Base-by-base conservation (phyloP, 2,329 filamentous ascomycete species). In the Eutypa lata region DNA sequence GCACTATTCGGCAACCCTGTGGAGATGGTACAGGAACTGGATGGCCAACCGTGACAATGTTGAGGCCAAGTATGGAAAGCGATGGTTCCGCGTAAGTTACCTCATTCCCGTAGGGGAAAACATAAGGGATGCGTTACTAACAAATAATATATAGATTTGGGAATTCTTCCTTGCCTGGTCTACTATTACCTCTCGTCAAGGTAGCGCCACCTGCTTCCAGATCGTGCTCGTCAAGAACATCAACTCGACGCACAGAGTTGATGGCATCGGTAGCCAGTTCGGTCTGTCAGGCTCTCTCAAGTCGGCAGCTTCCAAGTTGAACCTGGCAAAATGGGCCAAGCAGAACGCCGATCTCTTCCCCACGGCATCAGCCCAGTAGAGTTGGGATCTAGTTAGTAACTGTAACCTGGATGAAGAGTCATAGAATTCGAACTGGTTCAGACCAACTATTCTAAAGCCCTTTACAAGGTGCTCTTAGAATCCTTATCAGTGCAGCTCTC, bases 1-100 rank as follows among this genome's bases (percentile, higher is more conserved):
- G 43, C 94, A 97, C 79, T 97, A 97, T 78, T 96, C 91, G 48
- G 91, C 91, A 49, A 97, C 94, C 26, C 78, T 99, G 57, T 97
- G 94, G 94, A 84, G 90, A 69, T 97, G 94, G 94, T 97, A 97
- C 80, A 83, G 94, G 61, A 97, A 97, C 83, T 97, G 94, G 94
- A 82, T 97, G 72, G 91, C 80, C 74, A 97, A 97, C 82, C 80
- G 82, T 63, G 90, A 96, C 54, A 95, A 96, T 79, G 89, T 97
- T 57, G 84, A 89, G 73, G 91, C 89, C 68, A 97, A 97, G 82
- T 97, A 97, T 70, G 94, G 94, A 67, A 86, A 88, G 69, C 82
- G 90, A 68, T 99, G 94, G 94, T 99, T 90, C 84, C 87, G 93
- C 72, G 89, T 92, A 81, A 78, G 88, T 80, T 56, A 26, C 19